Evolutionary conservation across 2,329 filamentous ascomycete species (phyloP).

Genomic region (Leptographium flavum): DNA sequence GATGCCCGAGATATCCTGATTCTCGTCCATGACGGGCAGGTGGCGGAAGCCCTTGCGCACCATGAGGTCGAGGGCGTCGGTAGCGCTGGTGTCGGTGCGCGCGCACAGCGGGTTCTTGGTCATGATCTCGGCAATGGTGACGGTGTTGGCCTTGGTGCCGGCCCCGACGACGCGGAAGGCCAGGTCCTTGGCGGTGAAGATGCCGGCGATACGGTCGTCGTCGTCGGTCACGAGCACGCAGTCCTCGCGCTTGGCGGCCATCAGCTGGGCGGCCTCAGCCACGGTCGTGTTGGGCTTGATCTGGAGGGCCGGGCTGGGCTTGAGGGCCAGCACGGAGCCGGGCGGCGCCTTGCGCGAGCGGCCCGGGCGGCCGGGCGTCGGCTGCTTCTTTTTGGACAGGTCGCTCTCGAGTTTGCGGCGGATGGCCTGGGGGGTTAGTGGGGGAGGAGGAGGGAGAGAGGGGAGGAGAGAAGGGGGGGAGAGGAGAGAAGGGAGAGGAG

Average conservation of each 20-base stretch:
- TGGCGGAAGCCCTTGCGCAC: constrained; percentile 96
- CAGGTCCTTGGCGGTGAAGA: constrained; percentile 97
- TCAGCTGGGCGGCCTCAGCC: constrained; percentile 90
- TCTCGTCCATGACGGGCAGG: constrained; percentile 98
- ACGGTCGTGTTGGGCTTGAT: constrained; percentile 94
- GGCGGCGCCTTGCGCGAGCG: constrained; percentile 88
- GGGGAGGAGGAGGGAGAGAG: constrained; percentile 18
- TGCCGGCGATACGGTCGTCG: constrained; percentile 93
- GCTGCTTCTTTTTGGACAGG: constrained; percentile 91
- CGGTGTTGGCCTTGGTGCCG: constrained; percentile 73
- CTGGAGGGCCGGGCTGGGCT: constrained; percentile 89
- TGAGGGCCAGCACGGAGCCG: constrained; percentile 87
- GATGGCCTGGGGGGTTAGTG: constrained; percentile 54
- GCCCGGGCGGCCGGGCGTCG: constrained; percentile 59
- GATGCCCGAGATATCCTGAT: constrained; percentile 96
- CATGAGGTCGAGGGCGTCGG: constrained; percentile 94
- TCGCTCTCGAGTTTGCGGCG: constrained; percentile 94
- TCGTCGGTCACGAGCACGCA: constrained; percentile 96
- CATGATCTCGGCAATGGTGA: constrained; percentile 98
- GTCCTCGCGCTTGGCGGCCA: constrained; percentile 97
- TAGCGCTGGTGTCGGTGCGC: constrained; percentile 93
- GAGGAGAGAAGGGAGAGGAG: background rate
- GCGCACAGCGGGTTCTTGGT: constrained; percentile 98
- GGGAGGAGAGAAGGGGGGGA: background rate
- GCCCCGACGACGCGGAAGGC: constrained; percentile 91